phyloP scores from a whole-genome alignment of 2,329 filamentous ascomycete species.

The Sarocladiaceae sp. region DNA sequence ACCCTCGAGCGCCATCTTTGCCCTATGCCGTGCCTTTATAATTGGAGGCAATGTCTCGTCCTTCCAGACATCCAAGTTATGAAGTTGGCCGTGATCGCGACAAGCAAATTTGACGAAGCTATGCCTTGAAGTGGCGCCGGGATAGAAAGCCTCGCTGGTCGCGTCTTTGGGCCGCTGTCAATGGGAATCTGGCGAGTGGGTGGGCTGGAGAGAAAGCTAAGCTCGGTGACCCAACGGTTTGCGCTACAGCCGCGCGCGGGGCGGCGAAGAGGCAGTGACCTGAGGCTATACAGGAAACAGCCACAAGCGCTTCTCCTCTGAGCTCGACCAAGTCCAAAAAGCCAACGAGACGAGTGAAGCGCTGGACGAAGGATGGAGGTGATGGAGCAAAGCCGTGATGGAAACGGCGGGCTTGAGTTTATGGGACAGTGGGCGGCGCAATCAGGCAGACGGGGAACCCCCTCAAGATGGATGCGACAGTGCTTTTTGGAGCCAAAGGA shows the following conservation, averaged over 20 bases:
- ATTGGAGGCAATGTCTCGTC: too few species aligned
- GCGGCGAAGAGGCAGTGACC: slow-evolving; percentile 1
- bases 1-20: slow-evolving; percentile 38
- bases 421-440: slow-evolving; percentile 7
- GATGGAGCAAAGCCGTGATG: neutral
- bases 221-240: neutral
- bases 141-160: slow-evolving; percentile 3
- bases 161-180: slow-evolving; percentile 1
- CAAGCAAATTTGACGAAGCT: neutral
- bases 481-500: neutral
- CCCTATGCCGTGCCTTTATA: too few species aligned
- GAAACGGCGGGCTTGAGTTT: neutral
- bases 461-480: slow-evolving; percentile 7
- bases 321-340: neutral
- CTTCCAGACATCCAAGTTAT: too few species aligned
- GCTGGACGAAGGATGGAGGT: neutral
- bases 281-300: neutral
- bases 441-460: slow-evolving; percentile 7
- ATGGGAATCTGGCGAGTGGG: neutral
- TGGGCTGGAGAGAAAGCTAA: neutral
- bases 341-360: neutral
- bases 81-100: neutral
- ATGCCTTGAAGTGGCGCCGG: neutral
- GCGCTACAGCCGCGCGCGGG: neutral
- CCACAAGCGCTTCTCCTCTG: slow-evolving; percentile 7